These are phyloP conservation scores for Raffaelea deltoideospora DNA, from an alignment of 2,329 filamentous ascomycete species.

Conservation along the genomic window DNA sequence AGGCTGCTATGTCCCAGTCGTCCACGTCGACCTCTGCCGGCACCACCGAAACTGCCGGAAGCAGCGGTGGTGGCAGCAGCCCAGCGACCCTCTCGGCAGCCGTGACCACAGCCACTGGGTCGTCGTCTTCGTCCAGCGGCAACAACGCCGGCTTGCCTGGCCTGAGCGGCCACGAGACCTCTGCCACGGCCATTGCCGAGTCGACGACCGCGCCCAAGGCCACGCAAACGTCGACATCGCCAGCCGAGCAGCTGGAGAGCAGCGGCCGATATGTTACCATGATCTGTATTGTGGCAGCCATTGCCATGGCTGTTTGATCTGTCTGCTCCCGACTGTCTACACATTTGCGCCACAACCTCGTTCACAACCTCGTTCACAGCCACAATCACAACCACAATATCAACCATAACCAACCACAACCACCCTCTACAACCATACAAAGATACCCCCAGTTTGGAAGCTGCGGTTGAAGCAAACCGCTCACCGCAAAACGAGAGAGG, in stretches of 20 bases:
- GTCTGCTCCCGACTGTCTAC: neutral
- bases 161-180: constrained; percentile 21
- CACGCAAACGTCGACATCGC: constrained; percentile 13
- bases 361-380: neutral
- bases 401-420: neutral
- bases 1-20: neutral
- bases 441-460: no score
- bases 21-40: neutral
- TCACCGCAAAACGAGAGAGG: no score
- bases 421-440: neutral
- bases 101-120: neutral
- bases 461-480: no score
- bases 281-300: constrained; percentile 11
- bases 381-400: neutral
- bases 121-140: neutral
- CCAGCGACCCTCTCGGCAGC: neutral
- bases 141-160: constrained; percentile 12
- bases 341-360: neutral
- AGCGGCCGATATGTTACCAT: constrained; percentile 9
- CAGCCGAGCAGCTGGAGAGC: constrained; percentile 11
- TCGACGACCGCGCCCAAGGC: constrained; percentile 9
- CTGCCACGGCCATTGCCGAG: constrained; percentile 12
- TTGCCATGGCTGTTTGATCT: constrained; percentile 12
- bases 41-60: neutral
- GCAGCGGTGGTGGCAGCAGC: neutral